Percentiles rank a stretch among this genome's conserved stretches.
Evolutionary conservation across 305 asterid species (phyloP).

Genomic region (Solanum hybrid): DNA sequence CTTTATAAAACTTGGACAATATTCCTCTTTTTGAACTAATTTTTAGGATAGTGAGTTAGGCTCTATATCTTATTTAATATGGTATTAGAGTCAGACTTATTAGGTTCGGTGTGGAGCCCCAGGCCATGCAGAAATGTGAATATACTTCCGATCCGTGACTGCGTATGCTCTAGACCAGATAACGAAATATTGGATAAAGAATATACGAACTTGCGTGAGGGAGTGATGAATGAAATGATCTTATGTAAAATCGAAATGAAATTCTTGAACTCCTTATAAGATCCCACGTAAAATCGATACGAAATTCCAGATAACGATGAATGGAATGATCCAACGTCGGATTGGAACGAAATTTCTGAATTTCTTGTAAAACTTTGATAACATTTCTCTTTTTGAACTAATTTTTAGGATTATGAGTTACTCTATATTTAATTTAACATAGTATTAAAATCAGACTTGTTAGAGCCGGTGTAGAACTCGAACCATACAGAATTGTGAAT

Average conservation of each 20-base stretch:
- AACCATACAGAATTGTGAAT: background rate
- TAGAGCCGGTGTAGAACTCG: background rate
- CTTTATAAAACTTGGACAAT: background rate
- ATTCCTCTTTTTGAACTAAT: fast-evolving
- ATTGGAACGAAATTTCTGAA: background rate
- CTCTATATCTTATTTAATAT: background rate
- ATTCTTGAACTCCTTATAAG: background rate
- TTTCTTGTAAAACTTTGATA: background rate
- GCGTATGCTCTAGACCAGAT: fast-evolving
- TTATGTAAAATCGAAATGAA: background rate
- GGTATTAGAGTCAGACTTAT: background rate
- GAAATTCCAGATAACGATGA: background rate
- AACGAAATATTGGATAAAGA: background rate
- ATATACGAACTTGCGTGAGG: fast-evolving
- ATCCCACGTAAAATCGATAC: background rate
- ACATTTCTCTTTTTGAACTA: background rate
- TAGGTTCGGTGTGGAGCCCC: background rate
- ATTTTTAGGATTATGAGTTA: background rate
- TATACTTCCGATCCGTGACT: background rate
- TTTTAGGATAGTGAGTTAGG: background rate
- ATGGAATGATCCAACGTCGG: background rate
- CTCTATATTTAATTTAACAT: background rate
- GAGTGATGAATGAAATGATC: background rate
- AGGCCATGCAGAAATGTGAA: background rate
- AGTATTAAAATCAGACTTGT: background rate